Conservation (phyloP, 2,329 filamentous ascomycete genomes). For the Fusarium annulatum region DNA sequence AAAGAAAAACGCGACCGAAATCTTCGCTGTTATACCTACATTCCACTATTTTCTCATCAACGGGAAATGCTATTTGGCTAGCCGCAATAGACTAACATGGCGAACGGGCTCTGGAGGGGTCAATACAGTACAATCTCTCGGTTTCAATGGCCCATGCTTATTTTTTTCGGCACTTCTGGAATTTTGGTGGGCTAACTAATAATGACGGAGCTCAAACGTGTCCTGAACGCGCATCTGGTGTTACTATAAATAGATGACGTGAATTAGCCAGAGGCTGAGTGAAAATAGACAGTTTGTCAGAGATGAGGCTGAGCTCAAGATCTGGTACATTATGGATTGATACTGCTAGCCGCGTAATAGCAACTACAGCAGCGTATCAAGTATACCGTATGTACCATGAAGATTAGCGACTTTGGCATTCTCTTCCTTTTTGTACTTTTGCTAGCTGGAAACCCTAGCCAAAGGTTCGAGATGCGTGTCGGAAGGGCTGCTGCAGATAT, state of each 20-base stretch:
- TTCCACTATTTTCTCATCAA: background rate
- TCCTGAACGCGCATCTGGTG: background rate
- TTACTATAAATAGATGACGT: background rate
- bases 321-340: background rate
- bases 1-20: background rate
- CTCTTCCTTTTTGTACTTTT: background rate
- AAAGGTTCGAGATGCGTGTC: background rate
- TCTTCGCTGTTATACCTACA: background rate
- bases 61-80: background rate
- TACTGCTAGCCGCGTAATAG: background rate
- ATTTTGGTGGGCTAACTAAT: background rate
- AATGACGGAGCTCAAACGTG: background rate
- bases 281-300: background rate
- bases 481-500: background rate
- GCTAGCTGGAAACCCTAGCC: background rate
- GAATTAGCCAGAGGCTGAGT: background rate
- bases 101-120: background rate
- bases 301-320: background rate
- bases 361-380: fast-evolving
- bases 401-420: background rate
- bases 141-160: background rate
- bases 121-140: background rate
- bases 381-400: background rate
- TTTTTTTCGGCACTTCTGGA: background rate
- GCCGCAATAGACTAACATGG: background rate